Evolutionary conservation across 306 rosid species (phyloP).

Genomic region (Hippophae gyantsensis): DNA sequence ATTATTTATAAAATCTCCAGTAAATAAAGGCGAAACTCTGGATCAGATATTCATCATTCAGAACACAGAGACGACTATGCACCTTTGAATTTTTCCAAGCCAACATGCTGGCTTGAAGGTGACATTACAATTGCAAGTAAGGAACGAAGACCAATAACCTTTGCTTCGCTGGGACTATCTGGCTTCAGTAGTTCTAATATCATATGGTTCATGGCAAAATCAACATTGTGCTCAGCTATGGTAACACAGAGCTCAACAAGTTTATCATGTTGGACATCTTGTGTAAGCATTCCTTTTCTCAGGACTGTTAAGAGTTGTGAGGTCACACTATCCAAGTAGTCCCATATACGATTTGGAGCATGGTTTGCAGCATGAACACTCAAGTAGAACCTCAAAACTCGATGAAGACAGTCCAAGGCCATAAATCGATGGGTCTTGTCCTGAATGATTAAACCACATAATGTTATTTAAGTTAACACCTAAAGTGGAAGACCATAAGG

Average conservation of each 20-base stretch:
- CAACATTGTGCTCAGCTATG: slow-evolving; percentile 95
- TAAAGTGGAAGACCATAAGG: background rate
- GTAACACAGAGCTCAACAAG: slow-evolving; percentile 97
- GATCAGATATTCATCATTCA: background rate
- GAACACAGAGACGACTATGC: slow-evolving; percentile 11
- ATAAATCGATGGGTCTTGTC: slow-evolving; percentile 96
- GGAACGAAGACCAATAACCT: slow-evolving; percentile 98
- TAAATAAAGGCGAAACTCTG: slow-evolving; percentile 10
- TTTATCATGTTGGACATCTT: slow-evolving; percentile 97
- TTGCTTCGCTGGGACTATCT: slow-evolving; percentile 92
- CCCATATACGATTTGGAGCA: slow-evolving; percentile 89
- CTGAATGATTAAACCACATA: slow-evolving; percentile 50
- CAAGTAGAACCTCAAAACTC: slow-evolving; percentile 91
- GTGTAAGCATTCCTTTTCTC: slow-evolving; percentile 95
- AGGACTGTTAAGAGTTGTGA: slow-evolving; percentile 80
- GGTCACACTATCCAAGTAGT: slow-evolving; percentile 88
- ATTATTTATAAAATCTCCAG: slow-evolving; percentile 13
- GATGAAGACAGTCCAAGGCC: slow-evolving; percentile 99
- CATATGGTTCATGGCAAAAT: slow-evolving; percentile 98
- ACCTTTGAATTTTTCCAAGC: slow-evolving; percentile 91
- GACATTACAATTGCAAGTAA: slow-evolving; percentile 89
- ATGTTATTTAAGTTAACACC: slow-evolving; percentile 21
- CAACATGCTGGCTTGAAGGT: slow-evolving; percentile 77
- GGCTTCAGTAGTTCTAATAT: slow-evolving; percentile 86
- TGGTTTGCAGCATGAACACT: slow-evolving; percentile 84